These are phyloP conservation scores for Elongisporangium anandrum DNA, from an alignment of 352 stramenopile species.

Conservation along the genomic window DNA sequence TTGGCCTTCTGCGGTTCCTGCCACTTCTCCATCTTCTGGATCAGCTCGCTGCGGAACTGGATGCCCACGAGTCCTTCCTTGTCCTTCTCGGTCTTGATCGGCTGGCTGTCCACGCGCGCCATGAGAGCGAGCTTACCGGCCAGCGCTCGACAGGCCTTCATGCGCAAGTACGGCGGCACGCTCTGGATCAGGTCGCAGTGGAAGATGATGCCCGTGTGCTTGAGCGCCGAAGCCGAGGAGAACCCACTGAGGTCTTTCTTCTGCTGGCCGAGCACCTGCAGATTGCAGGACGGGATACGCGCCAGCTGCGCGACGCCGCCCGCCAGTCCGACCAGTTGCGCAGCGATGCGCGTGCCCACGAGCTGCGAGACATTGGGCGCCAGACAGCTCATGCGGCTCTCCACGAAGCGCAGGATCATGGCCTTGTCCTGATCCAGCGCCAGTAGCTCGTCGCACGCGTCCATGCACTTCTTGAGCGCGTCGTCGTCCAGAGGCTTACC, in stretches of 20 bases:
- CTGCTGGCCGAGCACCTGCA: constrained; percentile 95
- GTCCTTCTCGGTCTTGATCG: constrained; percentile 48
- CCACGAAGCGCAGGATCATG: constrained; percentile 89
- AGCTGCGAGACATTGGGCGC: constrained; percentile 93
- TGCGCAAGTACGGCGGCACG: constrained; percentile 89
- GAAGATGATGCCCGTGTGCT: constrained; percentile 93
- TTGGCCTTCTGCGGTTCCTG: constrained; percentile 96
- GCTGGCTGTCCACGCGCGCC: constrained; percentile 91
- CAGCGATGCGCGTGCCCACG: constrained; percentile 93
- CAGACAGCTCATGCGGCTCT: constrained; percentile 90
- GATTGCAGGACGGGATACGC: constrained; percentile 96
- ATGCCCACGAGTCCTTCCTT: constrained; percentile 61
- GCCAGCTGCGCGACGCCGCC: constrained; percentile 93
- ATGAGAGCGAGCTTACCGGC: constrained; percentile 90
- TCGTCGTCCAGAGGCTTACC: constrained; percentile 70
- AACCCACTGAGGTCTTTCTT: constrained; percentile 91
- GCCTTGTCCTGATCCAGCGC: constrained; percentile 82
- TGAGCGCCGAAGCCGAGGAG: constrained; percentile 72
- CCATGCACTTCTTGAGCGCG: constrained; percentile 73
- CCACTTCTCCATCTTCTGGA: constrained; percentile 96
- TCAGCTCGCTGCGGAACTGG: constrained; percentile 88
- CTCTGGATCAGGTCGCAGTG: constrained; percentile 92
- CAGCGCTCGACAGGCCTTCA: constrained; percentile 92
- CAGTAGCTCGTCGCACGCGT: constrained; percentile 85
- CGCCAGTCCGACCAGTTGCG: constrained; percentile 92